Base-by-base conservation (phyloP, 306 rosid genomes). In the Calophaca sinica region DNA sequence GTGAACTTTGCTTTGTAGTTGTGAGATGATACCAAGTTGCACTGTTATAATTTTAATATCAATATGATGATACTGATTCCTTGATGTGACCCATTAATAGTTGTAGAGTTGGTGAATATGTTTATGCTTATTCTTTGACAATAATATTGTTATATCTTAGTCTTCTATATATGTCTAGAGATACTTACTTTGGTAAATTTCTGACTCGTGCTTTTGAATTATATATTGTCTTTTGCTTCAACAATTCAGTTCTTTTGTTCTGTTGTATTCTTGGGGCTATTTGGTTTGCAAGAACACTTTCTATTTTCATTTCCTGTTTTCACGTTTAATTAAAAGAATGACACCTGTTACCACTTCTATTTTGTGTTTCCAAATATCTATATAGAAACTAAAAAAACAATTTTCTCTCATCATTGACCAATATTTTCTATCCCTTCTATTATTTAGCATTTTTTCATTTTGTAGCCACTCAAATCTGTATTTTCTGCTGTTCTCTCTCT, bases 401-500 rank as follows among this genome's bases (percentile, higher is more conserved):
- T 52, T 61, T 53, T 50, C 45, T 51, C 35, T 75, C 54, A 28
- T 68, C 11, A 28, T 55, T 63, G 53, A 48, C 52, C 7, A 1
- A 31, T 29, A 11, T 53, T 55, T 44, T 57, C 44, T 49, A 9
- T 58, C 42, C 70, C 35, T 61, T 61, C 13, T 53, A 44, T 39
- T 57, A 15, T 72, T 54, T 77, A 45, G 52, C 50, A 76, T 38
- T 64, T 68, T 49, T 71, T 55, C 26, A 51, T 54, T 53, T 71
- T 54, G 35, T 35, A 14, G 38, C 75, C 35, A 33, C 51, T 57
- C 39, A 82, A 53, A 41, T 28, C 63, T 29, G 5, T 53, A 28
- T 51, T 15, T 53, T 67, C 70, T 73, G 3, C 42, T 55, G 32
- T 81, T 60, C 44, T 58, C 48, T 75, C 72, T 62, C 62, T 49